Conservation (phyloP, 192 early-diverging fungal species). For the Irineochytrium annulatum region DNA sequence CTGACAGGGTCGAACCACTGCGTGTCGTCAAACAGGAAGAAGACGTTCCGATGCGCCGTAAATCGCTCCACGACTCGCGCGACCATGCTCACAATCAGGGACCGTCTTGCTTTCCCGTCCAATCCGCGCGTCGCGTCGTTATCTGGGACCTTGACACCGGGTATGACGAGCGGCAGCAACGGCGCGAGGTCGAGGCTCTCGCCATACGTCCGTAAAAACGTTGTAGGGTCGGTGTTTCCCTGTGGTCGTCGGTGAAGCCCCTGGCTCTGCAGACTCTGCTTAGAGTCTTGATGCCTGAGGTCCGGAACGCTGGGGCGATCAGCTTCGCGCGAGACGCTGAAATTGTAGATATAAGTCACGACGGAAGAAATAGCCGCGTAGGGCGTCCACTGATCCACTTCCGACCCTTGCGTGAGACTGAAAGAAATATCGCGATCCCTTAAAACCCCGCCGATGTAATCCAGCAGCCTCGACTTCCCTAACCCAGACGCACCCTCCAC, state of each 20-base stretch:
- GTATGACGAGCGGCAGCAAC: background rate
- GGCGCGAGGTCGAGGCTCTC: background rate
- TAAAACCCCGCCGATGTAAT: background rate
- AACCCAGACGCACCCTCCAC: constrained; percentile 3
- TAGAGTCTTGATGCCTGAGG: no score
- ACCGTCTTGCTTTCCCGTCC: background rate
- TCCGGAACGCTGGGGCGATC: no score
- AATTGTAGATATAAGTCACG: background rate
- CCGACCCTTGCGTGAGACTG: background rate
- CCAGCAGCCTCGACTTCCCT: background rate
- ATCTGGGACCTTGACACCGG: background rate
- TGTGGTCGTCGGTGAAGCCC: no score
- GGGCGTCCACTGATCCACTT: constrained; percentile 2
- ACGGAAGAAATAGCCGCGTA: background rate
- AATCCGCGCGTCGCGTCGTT: background rate
- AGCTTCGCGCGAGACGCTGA: background rate
- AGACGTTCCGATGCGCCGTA: background rate
- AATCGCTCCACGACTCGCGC: background rate
- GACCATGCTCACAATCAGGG: background rate
- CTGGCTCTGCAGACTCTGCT: no score
- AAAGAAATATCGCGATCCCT: background rate
- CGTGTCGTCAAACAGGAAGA: background rate
- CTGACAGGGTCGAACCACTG: background rate
- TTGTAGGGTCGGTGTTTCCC: background rate
- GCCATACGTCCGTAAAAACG: background rate